Base-by-base conservation (phyloP, 2,329 filamentous ascomycete species). In the Eutypa lata region DNA sequence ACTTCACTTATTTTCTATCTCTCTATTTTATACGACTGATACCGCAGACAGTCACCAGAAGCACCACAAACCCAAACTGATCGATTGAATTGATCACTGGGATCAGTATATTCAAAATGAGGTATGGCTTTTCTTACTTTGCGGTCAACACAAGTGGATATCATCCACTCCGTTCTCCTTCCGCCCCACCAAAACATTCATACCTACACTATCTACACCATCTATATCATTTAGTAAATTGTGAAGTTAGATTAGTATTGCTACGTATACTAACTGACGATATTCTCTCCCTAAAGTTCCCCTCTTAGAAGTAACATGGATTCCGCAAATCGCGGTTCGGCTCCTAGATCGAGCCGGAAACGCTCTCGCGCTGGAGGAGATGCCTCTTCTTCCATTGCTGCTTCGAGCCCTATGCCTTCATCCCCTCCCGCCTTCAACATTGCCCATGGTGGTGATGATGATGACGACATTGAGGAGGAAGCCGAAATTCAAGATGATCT, bases 301-400 rank as follows among this genome's bases (percentile, higher is more conserved):
- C 91, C 92, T 69, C 80, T 95, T 56, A 86, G 88, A 71, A 81
- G 86, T 62, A 91, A 86, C 73, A 88, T 89, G 78, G 85, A 87
- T 55, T 92, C 91, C 59, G 91, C 87, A 64, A 96, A 96, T 73
- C 85, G 90, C 61, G 90, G 90, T 50, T 70, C 80, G 24, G 78
- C 73, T 43, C 70, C 76, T 47, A 73, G 76, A 51, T 70, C 73
- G 45, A 78, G 69, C 65, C 79, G 81, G 61, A 84, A 85, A 67
- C 79, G 82, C 47, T 75, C 80, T 35, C 79, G 81, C 53, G 73
- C 73, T 16, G 74, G 71, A 49, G 79, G 73, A 46, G 78, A 83
- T 70, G 75, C 68, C 28, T 70, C 73, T 3, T 82, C 81, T 26
- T 77, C 82, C 14, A 73, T 76, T 28, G 76, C 72, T 11, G 80